Percentiles rank a stretch among this genome's conserved stretches.
Evolutionary conservation across 2,329 filamentous ascomycete genomes (phyloP).

Genomic region (Mollisiaceae sp.): DNA sequence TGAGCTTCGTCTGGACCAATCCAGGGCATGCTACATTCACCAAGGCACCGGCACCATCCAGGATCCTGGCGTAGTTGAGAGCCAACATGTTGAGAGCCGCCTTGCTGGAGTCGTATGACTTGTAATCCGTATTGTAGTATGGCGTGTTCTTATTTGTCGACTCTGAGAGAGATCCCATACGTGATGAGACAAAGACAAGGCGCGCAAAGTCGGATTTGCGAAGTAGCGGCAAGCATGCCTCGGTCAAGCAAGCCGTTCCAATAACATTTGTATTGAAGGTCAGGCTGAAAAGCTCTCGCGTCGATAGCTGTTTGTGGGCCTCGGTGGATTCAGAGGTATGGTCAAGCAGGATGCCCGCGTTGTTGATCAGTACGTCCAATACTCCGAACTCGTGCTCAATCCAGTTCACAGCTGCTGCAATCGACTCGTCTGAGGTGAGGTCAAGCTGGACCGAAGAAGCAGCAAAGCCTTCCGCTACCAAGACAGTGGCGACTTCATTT

Average conservation of each 20-base stretch:
- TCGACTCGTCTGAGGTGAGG: too few relatives aligned
- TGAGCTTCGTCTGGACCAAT: too few relatives aligned
- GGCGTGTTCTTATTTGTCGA: conserved; percentile 11
- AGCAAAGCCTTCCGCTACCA: too few relatives aligned
- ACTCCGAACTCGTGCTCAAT: conserved; percentile 14
- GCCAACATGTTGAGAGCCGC: conserved; percentile 40
- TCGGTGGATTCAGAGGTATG: too few relatives aligned
- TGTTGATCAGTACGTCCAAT: conserved; percentile 33
- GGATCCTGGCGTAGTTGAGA: conserved; percentile 38
- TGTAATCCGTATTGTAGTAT: conserved; percentile 25
- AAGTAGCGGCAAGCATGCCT: conserved; percentile 43
- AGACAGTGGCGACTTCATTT: too few relatives aligned
- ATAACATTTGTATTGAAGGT: conserved; percentile 42
- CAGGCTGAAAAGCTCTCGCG: conserved; percentile 27
- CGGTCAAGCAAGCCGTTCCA: conserved; percentile 40
- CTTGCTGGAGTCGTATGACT: conserved; percentile 38
- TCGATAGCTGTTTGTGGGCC: neutral
- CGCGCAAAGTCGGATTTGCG: conserved; percentile 37
- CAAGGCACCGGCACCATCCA: conserved; percentile 6
- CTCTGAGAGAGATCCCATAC: too few relatives aligned
- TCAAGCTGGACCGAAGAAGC: too few relatives aligned
- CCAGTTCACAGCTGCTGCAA: too few relatives aligned
- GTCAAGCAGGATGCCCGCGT: conserved; percentile 26
- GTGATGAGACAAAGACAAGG: conserved; percentile 36
- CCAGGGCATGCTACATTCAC: too few relatives aligned